Conservation (phyloP, 371 early-diverging fungal species). For the Zopfochytrium polystomum region DNA sequence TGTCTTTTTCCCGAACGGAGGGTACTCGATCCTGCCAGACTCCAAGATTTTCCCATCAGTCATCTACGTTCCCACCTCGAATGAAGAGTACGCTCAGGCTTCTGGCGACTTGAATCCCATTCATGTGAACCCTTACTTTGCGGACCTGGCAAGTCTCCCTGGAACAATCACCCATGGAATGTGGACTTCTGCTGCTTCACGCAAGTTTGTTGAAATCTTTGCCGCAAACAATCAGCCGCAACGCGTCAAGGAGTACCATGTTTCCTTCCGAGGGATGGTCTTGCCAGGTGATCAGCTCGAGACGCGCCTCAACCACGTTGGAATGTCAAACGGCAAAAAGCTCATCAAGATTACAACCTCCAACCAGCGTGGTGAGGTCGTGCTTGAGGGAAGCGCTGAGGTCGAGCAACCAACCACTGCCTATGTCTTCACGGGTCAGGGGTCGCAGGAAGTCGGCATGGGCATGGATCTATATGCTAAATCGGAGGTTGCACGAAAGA, state of each 20-base stretch:
- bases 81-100: conserved; percentile 82
- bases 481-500: conserved; percentile 77
- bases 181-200: conserved; percentile 94
- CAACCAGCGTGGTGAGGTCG: conserved; percentile 83
- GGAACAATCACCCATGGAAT: conserved; percentile 96
- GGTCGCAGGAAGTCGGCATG: conserved; percentile 93
- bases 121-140: conserved; percentile 95
- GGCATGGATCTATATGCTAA: conserved; percentile 90
- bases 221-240: conserved; percentile 93
- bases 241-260: conserved; percentile 79
- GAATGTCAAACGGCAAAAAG: conserved; percentile 96
- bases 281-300: conserved; percentile 81
- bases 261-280: conserved; percentile 82
- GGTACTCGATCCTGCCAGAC: conserved; percentile 89
- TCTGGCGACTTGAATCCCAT: conserved; percentile 95
- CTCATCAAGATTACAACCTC: conserved; percentile 88
- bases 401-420: conserved; percentile 90
- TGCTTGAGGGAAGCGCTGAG: conserved; percentile 88
- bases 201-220: conserved; percentile 91
- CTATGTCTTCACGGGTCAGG: conserved; percentile 95
- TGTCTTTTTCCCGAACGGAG: conserved; percentile 78
- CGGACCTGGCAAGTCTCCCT: conserved; percentile 85
- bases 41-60: conserved; percentile 79
- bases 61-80: conserved; percentile 71
- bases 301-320: conserved; percentile 88